Percentiles rank a stretch among this genome's conserved stretches.
These are phyloP conservation scores for Azolla pinnata DNA, from an alignment of 75 land plant species.

Conservation along the genomic window DNA sequence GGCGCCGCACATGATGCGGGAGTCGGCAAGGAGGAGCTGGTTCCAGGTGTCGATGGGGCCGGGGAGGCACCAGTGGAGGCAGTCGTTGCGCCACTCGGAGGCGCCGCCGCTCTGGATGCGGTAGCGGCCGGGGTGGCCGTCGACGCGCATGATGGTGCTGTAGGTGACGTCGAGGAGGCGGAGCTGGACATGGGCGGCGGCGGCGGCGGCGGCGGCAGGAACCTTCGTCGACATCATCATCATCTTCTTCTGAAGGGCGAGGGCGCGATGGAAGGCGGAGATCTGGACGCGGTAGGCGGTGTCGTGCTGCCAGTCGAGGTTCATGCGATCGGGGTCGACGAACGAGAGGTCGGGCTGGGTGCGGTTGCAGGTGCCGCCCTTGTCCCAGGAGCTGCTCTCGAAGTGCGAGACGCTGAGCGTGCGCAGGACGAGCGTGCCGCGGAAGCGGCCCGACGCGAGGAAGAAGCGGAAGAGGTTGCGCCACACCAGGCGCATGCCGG, in stretches of 20 bases:
- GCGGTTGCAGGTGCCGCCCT: conserved; percentile 5
- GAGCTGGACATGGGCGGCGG: not conserved
- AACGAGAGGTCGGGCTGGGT: conserved; percentile 3
- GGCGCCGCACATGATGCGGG: not conserved
- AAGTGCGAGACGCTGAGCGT: conserved; percentile 6
- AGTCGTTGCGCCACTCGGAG: conserved; percentile 32
- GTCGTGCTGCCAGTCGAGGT: not conserved
- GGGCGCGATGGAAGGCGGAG: not conserved
- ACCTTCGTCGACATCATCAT: no score
- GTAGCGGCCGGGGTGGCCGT: conserved; percentile 87
- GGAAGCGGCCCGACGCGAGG: not conserved
- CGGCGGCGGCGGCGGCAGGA: not conserved
- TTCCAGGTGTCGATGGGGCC: conserved; percentile 92
- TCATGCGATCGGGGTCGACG: not conserved
- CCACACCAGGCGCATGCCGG: no score
- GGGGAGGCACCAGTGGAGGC: conserved; percentile 94
- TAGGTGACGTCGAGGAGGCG: conserved; percentile 39
- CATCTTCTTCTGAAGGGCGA: no score
- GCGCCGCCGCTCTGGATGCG: conserved; percentile 30
- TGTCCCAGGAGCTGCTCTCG: conserved; percentile 9
- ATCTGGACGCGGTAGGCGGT: not conserved
- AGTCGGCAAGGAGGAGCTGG: conserved; percentile 36
- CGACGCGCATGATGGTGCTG: conserved; percentile 59
- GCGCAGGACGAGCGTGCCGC: not conserved
- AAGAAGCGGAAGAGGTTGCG: no score